Base-by-base conservation (phyloP, 2,329 filamentous ascomycete species). In the Falciphora oryzae region DNA sequence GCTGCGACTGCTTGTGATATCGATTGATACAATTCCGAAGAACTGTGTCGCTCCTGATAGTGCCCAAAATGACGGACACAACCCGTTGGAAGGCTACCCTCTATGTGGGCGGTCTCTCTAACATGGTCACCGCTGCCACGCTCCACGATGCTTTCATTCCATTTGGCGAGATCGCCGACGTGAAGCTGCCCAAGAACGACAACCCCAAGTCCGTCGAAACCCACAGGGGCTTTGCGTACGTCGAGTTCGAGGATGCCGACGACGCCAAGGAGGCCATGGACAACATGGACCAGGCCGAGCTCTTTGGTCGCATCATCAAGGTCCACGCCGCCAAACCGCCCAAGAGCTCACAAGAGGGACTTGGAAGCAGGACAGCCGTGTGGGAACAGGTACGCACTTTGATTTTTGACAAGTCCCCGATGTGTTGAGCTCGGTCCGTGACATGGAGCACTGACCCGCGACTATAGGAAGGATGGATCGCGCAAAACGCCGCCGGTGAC, bases 231-330 rank as follows among this genome's bases (percentile, higher is more conserved):
- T 99, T 98, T 76, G 95, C 93, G 65, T 98, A 99, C 75, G 91
- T 99, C 62, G 95, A 99, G 74, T 99, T 91, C 73, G 93, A 97
- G 71, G 85, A 92, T 65, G 83, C 87, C 16, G 86, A 89, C 65
- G 95, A 99, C 77, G 94, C 93, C 32, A 89, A 89, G 72, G 94
- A 98, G 77, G 95, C 95, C 62, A 97, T 99, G 75, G 93, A 98
- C 82, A 99, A 99, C 75, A 98, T 99, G 94, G 92, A 99, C 74
- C 93, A 97, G 75, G 90, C 93, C 66, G 94, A 98, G 78, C 85
- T 99, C 59, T 98, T 94, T 74, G 96, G 95, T 14, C 87, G 92
- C 66, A 89, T 95, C 18, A 89, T 99, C 75, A 97, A 93, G 75
- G 94, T 98, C 63, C 93, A 92, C 59, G 85, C 90, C 64, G 96